phyloP scores from a whole-genome alignment of 176 grass and related monocot genomes.

The Neostapfia colusana region DNA sequence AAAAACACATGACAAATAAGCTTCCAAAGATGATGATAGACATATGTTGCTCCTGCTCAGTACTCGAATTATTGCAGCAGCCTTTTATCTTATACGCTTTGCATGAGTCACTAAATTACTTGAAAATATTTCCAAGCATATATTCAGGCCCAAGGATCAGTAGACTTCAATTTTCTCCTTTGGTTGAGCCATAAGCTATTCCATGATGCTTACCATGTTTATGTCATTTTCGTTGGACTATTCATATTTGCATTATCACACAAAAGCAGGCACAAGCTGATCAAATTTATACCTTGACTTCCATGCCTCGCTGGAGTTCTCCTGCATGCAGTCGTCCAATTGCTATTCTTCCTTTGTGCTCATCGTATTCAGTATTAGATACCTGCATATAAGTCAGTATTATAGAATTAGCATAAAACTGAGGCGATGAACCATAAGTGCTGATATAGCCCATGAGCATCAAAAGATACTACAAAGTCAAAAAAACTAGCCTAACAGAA shows the following conservation, averaged over 20 bases:
- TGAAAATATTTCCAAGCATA: neutral
- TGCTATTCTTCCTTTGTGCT: constrained; percentile 98
- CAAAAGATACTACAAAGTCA: constrained; percentile 10
- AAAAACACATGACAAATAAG: neutral
- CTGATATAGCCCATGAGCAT: constrained; percentile 5
- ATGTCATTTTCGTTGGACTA: neutral
- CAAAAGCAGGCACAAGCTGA: constrained; percentile 27
- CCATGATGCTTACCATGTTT: constrained; percentile 11
- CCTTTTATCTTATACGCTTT: constrained; percentile 5
- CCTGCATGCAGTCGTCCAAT: constrained; percentile 95
- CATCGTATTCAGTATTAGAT: constrained; percentile 94
- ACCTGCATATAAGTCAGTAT: constrained; percentile 55
- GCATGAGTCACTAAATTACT: neutral
- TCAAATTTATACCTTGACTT: constrained; percentile 73
- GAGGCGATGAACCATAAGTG: constrained; percentile 11
- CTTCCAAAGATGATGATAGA: constrained; percentile 27
- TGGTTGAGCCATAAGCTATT: constrained; percentile 8
- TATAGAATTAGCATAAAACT: constrained; percentile 21
- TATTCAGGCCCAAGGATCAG: neutral
- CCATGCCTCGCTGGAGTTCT: constrained; percentile 74
- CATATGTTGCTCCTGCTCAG: constrained; percentile 3
- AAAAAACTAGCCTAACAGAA: neutral
- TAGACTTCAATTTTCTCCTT: neutral
- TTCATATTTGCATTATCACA: constrained; percentile 18
- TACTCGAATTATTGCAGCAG: neutral